Conservation (phyloP, 2,329 filamentous ascomycete genomes). For the Diaporthe caulivora region DNA sequence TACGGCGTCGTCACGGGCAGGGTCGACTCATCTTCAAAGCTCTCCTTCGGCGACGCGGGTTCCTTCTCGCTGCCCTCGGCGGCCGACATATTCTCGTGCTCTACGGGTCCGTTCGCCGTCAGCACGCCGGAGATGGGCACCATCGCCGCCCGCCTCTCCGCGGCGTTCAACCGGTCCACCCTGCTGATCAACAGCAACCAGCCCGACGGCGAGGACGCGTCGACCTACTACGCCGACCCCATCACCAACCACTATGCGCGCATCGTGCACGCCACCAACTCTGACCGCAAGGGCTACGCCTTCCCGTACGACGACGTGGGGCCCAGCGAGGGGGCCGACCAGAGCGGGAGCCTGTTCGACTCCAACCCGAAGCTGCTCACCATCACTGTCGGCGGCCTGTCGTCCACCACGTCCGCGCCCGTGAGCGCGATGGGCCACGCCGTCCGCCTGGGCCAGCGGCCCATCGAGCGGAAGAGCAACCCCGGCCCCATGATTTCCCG, state of each 20-base stretch:
- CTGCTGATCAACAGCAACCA: slow-evolving; percentile 66
- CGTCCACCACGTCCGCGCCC: slow-evolving; percentile 25
- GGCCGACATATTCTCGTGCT: slow-evolving; percentile 65
- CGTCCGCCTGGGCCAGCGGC: slow-evolving; percentile 21
- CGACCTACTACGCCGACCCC: slow-evolving; percentile 64
- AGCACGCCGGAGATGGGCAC: slow-evolving; percentile 65
- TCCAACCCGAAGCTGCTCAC: slow-evolving; percentile 66
- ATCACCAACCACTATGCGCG: slow-evolving; percentile 77
- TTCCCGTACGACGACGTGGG: slow-evolving; percentile 80
- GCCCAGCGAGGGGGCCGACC: slow-evolving; percentile 65
- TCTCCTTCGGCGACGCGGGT: slow-evolving; percentile 55
- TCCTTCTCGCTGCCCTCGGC: slow-evolving; percentile 61
- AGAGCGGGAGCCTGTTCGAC: slow-evolving; percentile 73
- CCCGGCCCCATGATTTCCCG: background rate
- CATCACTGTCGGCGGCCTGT: slow-evolving; percentile 65
- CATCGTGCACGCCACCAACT: slow-evolving; percentile 71
- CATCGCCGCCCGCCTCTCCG: slow-evolving; percentile 79
- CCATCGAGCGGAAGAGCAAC: slow-evolving; percentile 22
- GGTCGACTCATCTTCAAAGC: slow-evolving; percentile 50
- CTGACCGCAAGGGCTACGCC: slow-evolving; percentile 74
- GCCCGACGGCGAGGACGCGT: slow-evolving; percentile 63
- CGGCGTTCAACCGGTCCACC: slow-evolving; percentile 81
- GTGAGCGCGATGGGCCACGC: slow-evolving; percentile 32
- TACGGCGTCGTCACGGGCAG: slow-evolving; percentile 63
- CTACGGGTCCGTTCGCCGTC: slow-evolving; percentile 67